A percentile compares a stretch with the other conserved stretches of the same genome.
phyloP scores from a whole-genome alignment of 179 eudicot genomes.

The Silene vulgaris region DNA sequence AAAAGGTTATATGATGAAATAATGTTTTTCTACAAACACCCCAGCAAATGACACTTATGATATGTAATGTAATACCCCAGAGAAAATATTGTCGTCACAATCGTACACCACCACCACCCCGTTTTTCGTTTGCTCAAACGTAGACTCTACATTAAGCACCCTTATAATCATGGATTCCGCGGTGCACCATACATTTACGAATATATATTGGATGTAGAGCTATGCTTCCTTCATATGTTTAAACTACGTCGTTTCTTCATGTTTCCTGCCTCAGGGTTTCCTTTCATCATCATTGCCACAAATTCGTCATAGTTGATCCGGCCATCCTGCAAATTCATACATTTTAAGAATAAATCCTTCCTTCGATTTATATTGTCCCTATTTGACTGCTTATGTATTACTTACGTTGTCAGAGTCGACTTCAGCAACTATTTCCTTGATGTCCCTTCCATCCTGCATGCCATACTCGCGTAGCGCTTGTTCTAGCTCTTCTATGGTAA shows the following conservation, averaged over 20 bases:
- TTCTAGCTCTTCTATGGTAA: slow-evolving; percentile 70
- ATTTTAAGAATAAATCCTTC: not conserved
- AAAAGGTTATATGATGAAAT: too few relatives aligned
- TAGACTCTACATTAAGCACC: not conserved
- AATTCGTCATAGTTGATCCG: slow-evolving; percentile 43
- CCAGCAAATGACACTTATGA: not conserved
- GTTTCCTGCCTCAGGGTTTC: slow-evolving; percentile 38
- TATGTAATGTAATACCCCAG: not conserved
- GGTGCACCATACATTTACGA: not conserved
- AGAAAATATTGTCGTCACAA: not conserved
- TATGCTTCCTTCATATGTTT: slow-evolving; percentile 5
- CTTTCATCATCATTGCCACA: slow-evolving; percentile 52
- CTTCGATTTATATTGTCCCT: too few relatives aligned
- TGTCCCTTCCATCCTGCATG: slow-evolving; percentile 62
- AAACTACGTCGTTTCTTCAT: slow-evolving; percentile 35
- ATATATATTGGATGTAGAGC: not conserved
- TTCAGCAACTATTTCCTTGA: slow-evolving; percentile 61
- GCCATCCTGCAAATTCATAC: slow-evolving; percentile 34
- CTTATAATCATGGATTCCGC: too few relatives aligned
- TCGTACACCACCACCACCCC: slow-evolving; percentile 17
- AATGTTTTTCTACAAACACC: slow-evolving; percentile 7
- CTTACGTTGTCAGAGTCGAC: slow-evolving; percentile 65
- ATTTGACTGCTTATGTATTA: not conserved
- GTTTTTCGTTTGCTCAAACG: not conserved
- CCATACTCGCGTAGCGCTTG: slow-evolving; percentile 67